Evolutionary conservation across 331 rosid species (phyloP).

Genomic region (Spiraea crenata): DNA sequence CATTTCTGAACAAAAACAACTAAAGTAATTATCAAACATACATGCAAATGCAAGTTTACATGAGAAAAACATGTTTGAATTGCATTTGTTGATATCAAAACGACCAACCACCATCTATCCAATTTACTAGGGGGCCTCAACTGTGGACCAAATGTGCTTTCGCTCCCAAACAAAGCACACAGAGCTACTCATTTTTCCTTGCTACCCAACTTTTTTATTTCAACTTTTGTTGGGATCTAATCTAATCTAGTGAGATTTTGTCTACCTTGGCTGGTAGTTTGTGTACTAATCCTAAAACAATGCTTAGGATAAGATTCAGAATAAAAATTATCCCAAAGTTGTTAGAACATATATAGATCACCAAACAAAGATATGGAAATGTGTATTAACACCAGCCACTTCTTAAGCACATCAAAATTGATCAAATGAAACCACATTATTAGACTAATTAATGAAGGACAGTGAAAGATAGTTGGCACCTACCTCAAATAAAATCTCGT

Average conservation of each 20-base stretch:
- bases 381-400: conserved; percentile 20
- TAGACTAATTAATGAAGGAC: neutral
- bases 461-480: neutral
- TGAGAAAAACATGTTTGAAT: conserved; percentile 1
- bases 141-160: neutral
- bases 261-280: conserved; percentile 1
- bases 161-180: conserved; percentile 5
- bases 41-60: neutral
- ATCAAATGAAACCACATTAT: conserved; percentile 10
- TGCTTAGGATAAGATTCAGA: conserved; percentile 11
- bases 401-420: neutral
- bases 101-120: neutral
- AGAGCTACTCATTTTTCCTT: neutral
- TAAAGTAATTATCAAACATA: neutral
- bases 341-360: neutral
- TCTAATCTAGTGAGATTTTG: neutral
- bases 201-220: neutral
- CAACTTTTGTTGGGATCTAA: neutral
- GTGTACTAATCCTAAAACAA: neutral
- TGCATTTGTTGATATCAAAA: neutral
- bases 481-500: neutral
- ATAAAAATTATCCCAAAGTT: neutral
- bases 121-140: conserved; percentile 9
- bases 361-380: neutral
- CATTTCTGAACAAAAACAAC: neutral